Percentiles rank a stretch among this genome's conserved stretches.
Evolutionary conservation across 345 rosid species (phyloP).

Genomic region (Moringa oleifera): DNA sequence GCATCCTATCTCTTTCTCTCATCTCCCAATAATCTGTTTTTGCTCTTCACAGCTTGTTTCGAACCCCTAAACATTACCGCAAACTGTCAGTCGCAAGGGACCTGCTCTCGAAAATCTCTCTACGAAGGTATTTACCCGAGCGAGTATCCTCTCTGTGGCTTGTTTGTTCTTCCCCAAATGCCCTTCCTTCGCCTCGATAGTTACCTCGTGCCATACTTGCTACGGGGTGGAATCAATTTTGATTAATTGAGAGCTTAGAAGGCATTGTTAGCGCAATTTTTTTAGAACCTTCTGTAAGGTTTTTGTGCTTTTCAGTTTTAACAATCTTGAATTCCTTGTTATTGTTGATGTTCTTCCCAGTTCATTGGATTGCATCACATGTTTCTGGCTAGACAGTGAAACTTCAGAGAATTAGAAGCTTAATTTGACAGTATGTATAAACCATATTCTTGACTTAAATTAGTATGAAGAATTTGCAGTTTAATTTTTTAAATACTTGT

Average conservation of each 20-base stretch:
- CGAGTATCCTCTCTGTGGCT: slow-evolving; percentile 15
- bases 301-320: not conserved
- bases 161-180: slow-evolving; percentile 14
- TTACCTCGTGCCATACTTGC: slow-evolving; percentile 5
- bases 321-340: not conserved
- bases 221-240: slow-evolving; percentile 5
- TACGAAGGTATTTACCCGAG: slow-evolving; percentile 3
- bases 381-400: not conserved
- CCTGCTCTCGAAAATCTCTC: not conserved
- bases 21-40: slow-evolving; percentile 9
- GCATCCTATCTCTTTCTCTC: slow-evolving; percentile 8
- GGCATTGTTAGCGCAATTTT: slow-evolving; percentile 8
- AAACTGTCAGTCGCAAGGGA: slow-evolving; percentile 2
- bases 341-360: not conserved
- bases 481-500: no score
- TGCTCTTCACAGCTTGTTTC: slow-evolving; percentile 3
- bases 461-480: no score
- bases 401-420: not conserved
- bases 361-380: not conserved
- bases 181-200: slow-evolving; percentile 16
- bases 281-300: slow-evolving; percentile 28
- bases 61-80: slow-evolving; percentile 13
- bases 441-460: no score
- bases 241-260: slow-evolving; percentile 5
- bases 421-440: no score